These are phyloP conservation scores for Pleurotus platypus DNA, from an alignment of 768 basidiomycete genomes.

Conservation along the genomic window DNA sequence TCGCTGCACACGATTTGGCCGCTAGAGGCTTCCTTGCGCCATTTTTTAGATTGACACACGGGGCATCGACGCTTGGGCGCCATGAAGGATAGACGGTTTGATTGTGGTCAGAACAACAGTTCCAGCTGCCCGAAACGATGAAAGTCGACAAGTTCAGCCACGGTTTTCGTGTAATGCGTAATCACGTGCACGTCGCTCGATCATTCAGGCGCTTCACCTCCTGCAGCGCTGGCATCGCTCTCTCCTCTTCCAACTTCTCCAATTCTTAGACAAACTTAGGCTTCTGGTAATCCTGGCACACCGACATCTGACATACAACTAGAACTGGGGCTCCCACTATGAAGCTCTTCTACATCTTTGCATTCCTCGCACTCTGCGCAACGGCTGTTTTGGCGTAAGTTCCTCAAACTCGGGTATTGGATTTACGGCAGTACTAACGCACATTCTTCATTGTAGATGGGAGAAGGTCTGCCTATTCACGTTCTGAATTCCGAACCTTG, in stretches of 20 bases:
- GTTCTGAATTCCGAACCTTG: neutral
- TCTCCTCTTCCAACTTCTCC: neutral
- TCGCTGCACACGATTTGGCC: constrained; percentile 86
- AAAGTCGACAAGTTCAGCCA: too few relatives aligned
- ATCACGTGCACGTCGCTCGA: too few relatives aligned
- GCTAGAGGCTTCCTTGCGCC: constrained; percentile 82
- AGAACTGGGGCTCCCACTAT: constrained; percentile 30
- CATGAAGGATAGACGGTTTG: constrained; percentile 30
- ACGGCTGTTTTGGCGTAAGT: constrained; percentile 61
- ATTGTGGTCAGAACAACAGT: too few relatives aligned
- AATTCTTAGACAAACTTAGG: neutral
- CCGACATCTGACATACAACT: neutral
- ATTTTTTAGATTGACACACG: constrained; percentile 79
- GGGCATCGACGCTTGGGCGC: constrained; percentile 64
- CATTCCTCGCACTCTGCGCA: constrained; percentile 48
- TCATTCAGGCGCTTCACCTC: too few relatives aligned
- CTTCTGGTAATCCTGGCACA: neutral
- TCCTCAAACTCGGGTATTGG: neutral
- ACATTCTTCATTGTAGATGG: constrained; percentile 54
- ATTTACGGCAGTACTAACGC: constrained; percentile 52
- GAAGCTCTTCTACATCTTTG: constrained; percentile 45
- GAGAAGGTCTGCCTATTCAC: constrained; percentile 48
- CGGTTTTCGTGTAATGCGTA: too few relatives aligned
- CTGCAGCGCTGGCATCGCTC: neutral
- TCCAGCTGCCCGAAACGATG: too few relatives aligned